phyloP scores from a whole-genome alignment of 306 rosid species.

The Albizia julibrissin region DNA sequence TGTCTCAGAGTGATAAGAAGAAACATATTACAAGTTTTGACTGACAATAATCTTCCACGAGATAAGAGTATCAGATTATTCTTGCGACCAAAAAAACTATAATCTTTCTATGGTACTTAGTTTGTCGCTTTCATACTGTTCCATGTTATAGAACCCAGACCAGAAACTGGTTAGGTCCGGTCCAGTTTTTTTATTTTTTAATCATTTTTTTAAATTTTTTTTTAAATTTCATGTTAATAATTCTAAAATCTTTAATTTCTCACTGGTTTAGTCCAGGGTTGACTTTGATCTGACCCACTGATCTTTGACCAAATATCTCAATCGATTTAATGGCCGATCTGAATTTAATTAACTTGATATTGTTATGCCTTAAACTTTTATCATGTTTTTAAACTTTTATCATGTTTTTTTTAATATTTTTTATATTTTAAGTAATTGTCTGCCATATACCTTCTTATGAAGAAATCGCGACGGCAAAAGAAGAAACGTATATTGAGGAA shows the following conservation, averaged over 20 bases:
- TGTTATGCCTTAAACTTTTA: neutral
- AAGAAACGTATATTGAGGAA: no score
- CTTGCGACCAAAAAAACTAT: neutral
- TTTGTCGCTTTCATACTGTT: slow-evolving; percentile 10
- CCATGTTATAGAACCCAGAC: no score
- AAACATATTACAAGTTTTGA: neutral
- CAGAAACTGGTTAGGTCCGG: no score
- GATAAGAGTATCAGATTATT: neutral
- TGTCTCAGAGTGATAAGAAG: neutral
- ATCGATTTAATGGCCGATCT: no score
- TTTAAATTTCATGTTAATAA: no score
- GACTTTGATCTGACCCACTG: no score
- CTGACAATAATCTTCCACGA: neutral
- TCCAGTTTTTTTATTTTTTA: no score
- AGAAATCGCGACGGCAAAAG: neutral
- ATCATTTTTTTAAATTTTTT: no score
- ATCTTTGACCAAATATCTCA: no score
- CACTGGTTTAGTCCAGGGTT: no score
- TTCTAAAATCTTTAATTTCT: no score
- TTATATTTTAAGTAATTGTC: neutral
- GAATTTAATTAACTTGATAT: no score
- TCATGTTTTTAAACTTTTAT: neutral
- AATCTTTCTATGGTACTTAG: neutral
- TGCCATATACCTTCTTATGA: neutral
- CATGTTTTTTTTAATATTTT: neutral